phyloP scores from a whole-genome alignment of 306 rosid species.

The Citrullus amarus region DNA sequence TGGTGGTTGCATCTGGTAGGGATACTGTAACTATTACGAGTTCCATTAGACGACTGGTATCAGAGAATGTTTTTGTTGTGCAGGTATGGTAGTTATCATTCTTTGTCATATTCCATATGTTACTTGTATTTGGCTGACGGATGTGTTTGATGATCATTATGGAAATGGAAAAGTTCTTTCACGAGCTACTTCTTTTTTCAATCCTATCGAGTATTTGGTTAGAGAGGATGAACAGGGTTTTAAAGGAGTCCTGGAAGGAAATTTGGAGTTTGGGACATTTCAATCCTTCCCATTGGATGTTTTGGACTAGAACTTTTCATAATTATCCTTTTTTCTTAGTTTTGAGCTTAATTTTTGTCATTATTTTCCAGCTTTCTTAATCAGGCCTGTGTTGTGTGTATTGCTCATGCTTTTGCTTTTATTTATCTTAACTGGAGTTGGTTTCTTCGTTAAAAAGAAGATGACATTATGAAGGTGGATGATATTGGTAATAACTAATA shows the following conservation, averaged over 20 bases:
- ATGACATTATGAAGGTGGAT: background rate
- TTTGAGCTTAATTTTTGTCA: background rate
- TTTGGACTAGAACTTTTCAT: background rate
- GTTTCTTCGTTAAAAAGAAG: background rate
- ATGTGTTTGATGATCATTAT: background rate
- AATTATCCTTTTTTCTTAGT: background rate
- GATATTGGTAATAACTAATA: background rate
- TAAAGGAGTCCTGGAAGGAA: background rate
- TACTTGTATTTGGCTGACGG: background rate
- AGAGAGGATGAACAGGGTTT: background rate
- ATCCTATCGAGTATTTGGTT: background rate
- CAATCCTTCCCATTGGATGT: background rate
- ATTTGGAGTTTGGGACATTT: background rate
- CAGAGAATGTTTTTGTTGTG: conserved; percentile 70
- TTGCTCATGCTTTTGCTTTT: background rate
- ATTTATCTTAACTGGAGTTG: background rate
- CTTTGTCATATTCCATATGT: background rate
- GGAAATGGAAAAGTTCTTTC: background rate
- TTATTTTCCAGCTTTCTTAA: background rate
- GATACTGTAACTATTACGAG: conserved; percentile 76
- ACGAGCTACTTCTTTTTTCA: background rate
- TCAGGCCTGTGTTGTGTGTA: background rate
- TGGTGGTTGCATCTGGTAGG: conserved; percentile 89
- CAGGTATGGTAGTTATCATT: conserved; percentile 42
- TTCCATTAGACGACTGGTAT: conserved; percentile 61